Conservation (phyloP, 2,329 filamentous ascomycete genomes). For the Aspergillus transmontanensis region DNA sequence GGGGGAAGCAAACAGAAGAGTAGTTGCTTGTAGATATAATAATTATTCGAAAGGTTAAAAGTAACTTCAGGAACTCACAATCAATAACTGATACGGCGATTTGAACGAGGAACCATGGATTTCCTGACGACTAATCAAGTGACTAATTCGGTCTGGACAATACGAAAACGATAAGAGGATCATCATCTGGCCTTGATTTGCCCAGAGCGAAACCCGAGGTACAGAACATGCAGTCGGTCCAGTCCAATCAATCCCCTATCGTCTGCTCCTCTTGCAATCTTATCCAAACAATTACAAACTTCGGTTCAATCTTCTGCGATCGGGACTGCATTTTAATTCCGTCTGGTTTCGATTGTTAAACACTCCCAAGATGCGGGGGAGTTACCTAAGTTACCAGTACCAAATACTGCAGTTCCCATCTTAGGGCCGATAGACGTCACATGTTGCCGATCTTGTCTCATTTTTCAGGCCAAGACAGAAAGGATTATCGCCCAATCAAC, state of each 20-base stretch:
- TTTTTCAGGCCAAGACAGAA: background rate
- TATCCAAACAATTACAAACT: background rate
- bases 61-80: background rate
- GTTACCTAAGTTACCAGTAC: no score
- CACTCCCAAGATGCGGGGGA: background rate
- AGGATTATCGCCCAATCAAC: background rate
- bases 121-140: background rate
- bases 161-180: background rate
- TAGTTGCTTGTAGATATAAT: background rate
- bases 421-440: constrained; percentile 1
- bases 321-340: background rate
- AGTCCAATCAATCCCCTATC: background rate
- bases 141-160: background rate
- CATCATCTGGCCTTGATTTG: background rate
- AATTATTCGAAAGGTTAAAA: background rate
- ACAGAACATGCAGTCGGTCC: background rate
- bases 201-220: background rate
- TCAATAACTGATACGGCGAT: background rate
- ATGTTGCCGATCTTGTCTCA: constrained; percentile 4
- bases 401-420: background rate
- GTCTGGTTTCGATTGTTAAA: background rate
- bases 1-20: background rate
- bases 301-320: background rate
- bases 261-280: background rate
- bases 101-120: background rate